Conservation (phyloP, 768 basidiomycete genomes). For the Hirschioporus abietinus region DNA sequence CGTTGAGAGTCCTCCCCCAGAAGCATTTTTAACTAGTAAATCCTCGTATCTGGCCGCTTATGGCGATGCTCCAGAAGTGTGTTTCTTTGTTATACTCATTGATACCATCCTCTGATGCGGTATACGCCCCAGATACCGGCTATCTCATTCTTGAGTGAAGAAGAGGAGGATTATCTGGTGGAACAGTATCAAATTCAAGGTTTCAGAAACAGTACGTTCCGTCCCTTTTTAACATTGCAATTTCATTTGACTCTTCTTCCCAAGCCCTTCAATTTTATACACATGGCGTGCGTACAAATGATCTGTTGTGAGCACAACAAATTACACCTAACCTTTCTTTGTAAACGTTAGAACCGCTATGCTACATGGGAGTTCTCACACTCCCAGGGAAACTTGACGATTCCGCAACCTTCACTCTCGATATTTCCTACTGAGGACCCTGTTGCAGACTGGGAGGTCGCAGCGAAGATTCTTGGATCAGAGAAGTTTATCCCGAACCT, state of each 20-base stretch:
- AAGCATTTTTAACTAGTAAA: slow-evolving; percentile 43
- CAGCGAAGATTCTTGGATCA: slow-evolving; percentile 24
- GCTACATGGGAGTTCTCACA: slow-evolving; percentile 32
- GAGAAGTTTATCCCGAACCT: slow-evolving; percentile 29
- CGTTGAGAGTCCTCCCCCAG: slow-evolving; percentile 50
- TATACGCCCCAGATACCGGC: slow-evolving; percentile 42
- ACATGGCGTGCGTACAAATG: slow-evolving; percentile 32
- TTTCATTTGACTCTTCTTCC: background rate
- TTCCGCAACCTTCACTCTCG: slow-evolving; percentile 35
- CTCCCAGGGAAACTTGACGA: slow-evolving; percentile 38
- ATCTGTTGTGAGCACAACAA: background rate
- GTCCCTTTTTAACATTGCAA: background rate
- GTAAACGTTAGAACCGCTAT: slow-evolving; percentile 31
- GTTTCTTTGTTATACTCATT: background rate
- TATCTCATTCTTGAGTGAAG: slow-evolving; percentile 51
- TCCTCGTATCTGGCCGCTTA: slow-evolving; percentile 52
- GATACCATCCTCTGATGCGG: slow-evolving; percentile 5
- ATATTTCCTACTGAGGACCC: slow-evolving; percentile 41
- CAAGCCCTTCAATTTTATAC: slow-evolving; percentile 69
- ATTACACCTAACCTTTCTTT: background rate
- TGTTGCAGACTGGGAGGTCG: slow-evolving; percentile 37
- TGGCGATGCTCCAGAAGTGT: slow-evolving; percentile 38
- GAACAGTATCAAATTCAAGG: slow-evolving; percentile 54
- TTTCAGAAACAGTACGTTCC: slow-evolving; percentile 52
- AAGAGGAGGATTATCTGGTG: slow-evolving; percentile 69